Evolutionary conservation across 2,329 filamentous ascomycete species (phyloP).

Genomic region (Paracorniculantispora psalliotae): DNA sequence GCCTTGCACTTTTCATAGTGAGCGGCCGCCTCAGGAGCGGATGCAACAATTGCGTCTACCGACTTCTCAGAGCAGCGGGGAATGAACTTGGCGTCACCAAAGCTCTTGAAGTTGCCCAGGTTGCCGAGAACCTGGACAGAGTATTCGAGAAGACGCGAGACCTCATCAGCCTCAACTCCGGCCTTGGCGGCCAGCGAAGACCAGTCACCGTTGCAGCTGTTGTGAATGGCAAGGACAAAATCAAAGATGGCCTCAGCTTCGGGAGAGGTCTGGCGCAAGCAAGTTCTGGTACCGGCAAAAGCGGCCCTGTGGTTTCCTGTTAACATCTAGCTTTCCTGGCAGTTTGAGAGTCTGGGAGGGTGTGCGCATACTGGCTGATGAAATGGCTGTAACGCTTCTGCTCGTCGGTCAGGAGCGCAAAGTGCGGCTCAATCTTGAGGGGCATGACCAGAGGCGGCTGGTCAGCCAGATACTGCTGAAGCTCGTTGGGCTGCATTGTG

Average conservation of each 20-base stretch:
- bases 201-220: slow-evolving; percentile 65
- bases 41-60: slow-evolving; percentile 59
- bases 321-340: slow-evolving; percentile 39
- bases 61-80: slow-evolving; percentile 62
- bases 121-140: slow-evolving; percentile 75
- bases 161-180: slow-evolving; percentile 56
- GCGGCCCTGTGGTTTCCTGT: slow-evolving; percentile 53
- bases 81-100: slow-evolving; percentile 80
- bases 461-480: slow-evolving; percentile 82
- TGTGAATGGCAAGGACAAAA: slow-evolving; percentile 70
- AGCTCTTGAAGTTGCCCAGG: slow-evolving; percentile 80
- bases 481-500: slow-evolving; percentile 55
- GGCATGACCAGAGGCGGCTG: slow-evolving; percentile 82
- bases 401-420: slow-evolving; percentile 67
- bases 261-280: slow-evolving; percentile 75
- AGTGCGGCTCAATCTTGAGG: slow-evolving; percentile 88
- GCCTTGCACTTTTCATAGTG: slow-evolving; percentile 65
- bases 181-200: slow-evolving; percentile 59
- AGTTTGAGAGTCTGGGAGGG: not conserved
- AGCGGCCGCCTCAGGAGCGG: slow-evolving; percentile 54
- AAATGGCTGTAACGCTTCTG: slow-evolving; percentile 91
- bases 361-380: slow-evolving; percentile 62
- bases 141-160: slow-evolving; percentile 70
- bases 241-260: slow-evolving; percentile 79
- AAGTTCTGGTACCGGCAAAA: slow-evolving; percentile 71